Evolutionary conservation across 352 stramenopile genomes (phyloP), one percentile per base, ranked within the genome.

Genomic region (Phytophthora fragariae): DNA sequence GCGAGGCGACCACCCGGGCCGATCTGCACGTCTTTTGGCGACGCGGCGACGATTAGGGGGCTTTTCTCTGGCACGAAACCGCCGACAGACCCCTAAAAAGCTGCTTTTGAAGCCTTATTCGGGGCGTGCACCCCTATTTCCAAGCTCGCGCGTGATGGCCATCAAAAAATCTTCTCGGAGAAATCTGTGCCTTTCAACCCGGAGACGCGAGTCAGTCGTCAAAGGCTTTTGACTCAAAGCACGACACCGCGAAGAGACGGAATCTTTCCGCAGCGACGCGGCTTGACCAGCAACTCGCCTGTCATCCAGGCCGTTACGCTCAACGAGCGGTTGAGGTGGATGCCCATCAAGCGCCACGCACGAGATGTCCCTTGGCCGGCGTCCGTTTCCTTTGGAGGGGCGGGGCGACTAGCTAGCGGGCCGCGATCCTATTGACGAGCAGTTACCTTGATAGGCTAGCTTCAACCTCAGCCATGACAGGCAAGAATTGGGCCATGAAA

Each of bases 381-480:
- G 37, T 17, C 37, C 37, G 37, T 44, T 44, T 17, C 37, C 11
- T 44, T 44, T 44, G n/a, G 60, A 71, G 71, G 73, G 70, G 64
- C 57, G 37, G 44, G 46, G 52, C 70, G 65, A 77, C 70, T 71
- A 68, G 70, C 69, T 62, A 46, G 39, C 50, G 41, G 14, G 41
- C 41, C 14, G 57, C 44, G 65, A 74, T 70, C 65, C 57, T 52
- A 62, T 57, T 70, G 54, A 70, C 44, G 61, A 39, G 62, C 47
- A 41, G 55, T 70, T 66, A 58, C 53, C 12, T 44, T 44, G 37
- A 44, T 44, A 17, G 5, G 4, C 39, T 21, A 49, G 35, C 52
- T 55, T 54, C n/a, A 29, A 24, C 47, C 35, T 31, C 9, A 39
- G n/a, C 35, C 37, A 88, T 99, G 52, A 97, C 97, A 5, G 92